Evolutionary conservation across 805 yeast genomes (phyloP), one percentile per base, ranked within the genome.

Genomic region (Starmerella floricola): DNA sequence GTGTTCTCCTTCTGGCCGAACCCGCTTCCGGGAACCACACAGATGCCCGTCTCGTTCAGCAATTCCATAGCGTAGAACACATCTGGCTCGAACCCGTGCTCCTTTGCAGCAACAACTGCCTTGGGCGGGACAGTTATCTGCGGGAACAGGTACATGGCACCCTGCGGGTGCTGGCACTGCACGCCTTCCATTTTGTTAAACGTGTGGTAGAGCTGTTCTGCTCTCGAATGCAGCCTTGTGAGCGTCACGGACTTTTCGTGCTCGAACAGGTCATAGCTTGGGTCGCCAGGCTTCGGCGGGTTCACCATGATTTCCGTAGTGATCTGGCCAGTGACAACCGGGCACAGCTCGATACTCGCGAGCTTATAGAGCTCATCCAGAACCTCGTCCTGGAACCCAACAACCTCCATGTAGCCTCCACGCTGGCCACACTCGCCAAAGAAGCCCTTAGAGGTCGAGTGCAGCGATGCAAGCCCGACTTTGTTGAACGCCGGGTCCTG

Each of bases 401-500:
- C 72, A 6, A 87, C 65, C 63, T 91, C 99, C 91, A 91, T 82
- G 68, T 87, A 91, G 5, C 99, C 99, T 55, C 97, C 99, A 65
- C 99, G 78, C 67, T 91, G 98, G 47, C 99, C 99, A 71, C 99
- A 91, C 65, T 91, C 99, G 49, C 98, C 99, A 49, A 85, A 73
- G 53, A 86, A 85, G 61, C 99, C 99, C 64, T 91, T 91, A 11
- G 97, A 88, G 33, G 94, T 85, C n/a, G 97, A 86, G 62, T 91
- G 97, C 53, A 91, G 67, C 1, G 97, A 87, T 2, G 93, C 96
- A 45, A 91, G 70, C 60, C 85, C 94, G 31, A 91, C 88, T 47
- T 75, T 67, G 37, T 72, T 71, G 61, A 75, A 88, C 26, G 61
- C 53, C 19, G 68, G 67, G 42, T 72, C 65, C 31, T 65, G 51